These are phyloP conservation scores for Scedosporium minutisporum DNA, from an alignment of 2,329 filamentous ascomycete species.

Conservation along the genomic window DNA sequence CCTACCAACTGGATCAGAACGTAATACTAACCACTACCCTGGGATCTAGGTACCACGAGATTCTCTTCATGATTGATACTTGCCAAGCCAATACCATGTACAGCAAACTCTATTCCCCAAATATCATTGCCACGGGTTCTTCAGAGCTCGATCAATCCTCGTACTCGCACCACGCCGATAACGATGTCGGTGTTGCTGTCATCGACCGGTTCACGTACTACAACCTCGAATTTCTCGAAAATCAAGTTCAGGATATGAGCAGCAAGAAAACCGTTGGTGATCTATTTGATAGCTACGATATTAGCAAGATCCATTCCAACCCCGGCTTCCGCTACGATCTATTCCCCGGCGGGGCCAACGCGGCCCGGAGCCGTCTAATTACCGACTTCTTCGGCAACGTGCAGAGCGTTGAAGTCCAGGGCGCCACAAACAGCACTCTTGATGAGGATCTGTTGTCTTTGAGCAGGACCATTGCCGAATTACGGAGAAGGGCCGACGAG, in stretches of 20 bases:
- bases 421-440: constrained; percentile 44
- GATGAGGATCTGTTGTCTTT: constrained; percentile 72
- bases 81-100: constrained; percentile 99
- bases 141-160: constrained; percentile 92
- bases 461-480: constrained; percentile 52
- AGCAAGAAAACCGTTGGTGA: constrained; percentile 87
- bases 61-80: constrained; percentile 99
- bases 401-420: constrained; percentile 87
- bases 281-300: constrained; percentile 92
- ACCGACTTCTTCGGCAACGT: constrained; percentile 99
- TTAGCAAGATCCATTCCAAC: constrained; percentile 85
- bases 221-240: constrained; percentile 93
- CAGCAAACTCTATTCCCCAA: constrained; percentile 93
- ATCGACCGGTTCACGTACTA: constrained; percentile 99
- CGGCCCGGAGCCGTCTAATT: constrained; percentile 68
- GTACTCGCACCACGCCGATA: constrained; percentile 96
- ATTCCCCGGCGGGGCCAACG: constrained; percentile 75
- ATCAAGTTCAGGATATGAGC: constrained; percentile 73
- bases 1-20: too few relatives aligned
- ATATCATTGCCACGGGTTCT: constrained; percentile 96
- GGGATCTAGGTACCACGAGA: constrained; percentile 69
- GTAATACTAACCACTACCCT: background rate
- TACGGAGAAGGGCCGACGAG: constrained; percentile 39
- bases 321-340: constrained; percentile 90
- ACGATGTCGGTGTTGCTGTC: constrained; percentile 93